A percentile compares a stretch with the other conserved stretches of the same genome.
These are phyloP conservation scores for Phialophora macrospora DNA, from an alignment of 2,329 filamentous ascomycete species.

Conservation along the genomic window DNA sequence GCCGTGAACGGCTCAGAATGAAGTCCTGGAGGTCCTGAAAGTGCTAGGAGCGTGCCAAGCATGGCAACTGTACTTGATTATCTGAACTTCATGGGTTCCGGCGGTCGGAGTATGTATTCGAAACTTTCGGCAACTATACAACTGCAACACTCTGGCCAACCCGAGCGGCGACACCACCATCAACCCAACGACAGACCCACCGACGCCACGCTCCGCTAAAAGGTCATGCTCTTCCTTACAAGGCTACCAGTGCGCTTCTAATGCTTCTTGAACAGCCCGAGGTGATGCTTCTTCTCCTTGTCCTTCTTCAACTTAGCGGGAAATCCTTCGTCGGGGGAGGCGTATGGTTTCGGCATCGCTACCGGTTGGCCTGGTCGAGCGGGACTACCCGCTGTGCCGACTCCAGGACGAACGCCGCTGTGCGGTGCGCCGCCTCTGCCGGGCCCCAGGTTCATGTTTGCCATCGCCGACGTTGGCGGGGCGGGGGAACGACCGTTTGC, in stretches of 20 bases:
- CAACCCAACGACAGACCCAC: background rate
- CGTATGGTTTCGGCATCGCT: conserved; percentile 48
- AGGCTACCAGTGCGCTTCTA: conserved; percentile 22
- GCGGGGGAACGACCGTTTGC: conserved; percentile 29
- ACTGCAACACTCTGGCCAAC: background rate
- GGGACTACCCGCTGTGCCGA: conserved; percentile 22
- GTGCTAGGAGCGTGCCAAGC: background rate
- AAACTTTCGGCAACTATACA: background rate
- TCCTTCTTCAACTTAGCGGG: conserved; percentile 59
- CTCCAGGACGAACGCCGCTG: conserved; percentile 40
- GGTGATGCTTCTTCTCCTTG: conserved; percentile 66
- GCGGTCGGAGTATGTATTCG: background rate
- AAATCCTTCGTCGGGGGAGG: conserved; percentile 23
- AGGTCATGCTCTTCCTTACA: conserved; percentile 5
- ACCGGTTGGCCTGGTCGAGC: conserved; percentile 52
- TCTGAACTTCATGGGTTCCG: background rate
- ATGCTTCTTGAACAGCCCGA: conserved; percentile 40
- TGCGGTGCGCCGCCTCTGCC: conserved; percentile 35
- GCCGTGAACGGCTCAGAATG: background rate
- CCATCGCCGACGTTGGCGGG: conserved; percentile 36
- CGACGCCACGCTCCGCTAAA: conserved; percentile 35
- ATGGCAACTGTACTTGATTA: background rate
- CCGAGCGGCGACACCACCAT: background rate
- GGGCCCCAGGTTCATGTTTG: conserved; percentile 35
- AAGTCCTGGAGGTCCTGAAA: background rate